Percentiles rank a stretch among this genome's conserved stretches.
phyloP scores from a whole-genome alignment of 192 early-diverging fungal genomes.

The Diversispora eburnea region DNA sequence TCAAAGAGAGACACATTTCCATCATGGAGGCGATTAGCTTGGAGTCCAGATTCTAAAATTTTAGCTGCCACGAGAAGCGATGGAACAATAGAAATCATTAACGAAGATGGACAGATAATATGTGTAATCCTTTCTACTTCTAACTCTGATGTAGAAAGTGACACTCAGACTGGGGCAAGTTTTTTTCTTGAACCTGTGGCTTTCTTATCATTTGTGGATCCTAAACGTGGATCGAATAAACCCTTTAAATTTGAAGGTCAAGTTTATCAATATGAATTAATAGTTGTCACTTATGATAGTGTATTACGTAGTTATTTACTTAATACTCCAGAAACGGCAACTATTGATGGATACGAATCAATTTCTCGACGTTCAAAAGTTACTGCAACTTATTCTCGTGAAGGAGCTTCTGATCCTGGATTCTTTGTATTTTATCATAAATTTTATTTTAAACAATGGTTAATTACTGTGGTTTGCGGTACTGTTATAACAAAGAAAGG shows the following conservation, averaged over 20 bases:
- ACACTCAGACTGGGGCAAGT: slow-evolving; percentile 19
- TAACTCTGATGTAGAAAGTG: slow-evolving; percentile 20
- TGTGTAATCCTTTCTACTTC: slow-evolving; percentile 35
- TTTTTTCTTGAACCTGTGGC: slow-evolving; percentile 43
- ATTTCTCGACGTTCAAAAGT: slow-evolving; percentile 4
- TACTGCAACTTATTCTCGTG: slow-evolving; percentile 39
- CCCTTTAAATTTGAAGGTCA: slow-evolving; percentile 38
- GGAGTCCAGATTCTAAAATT: slow-evolving; percentile 44
- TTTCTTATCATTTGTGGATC: slow-evolving; percentile 38
- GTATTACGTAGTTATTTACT: slow-evolving; percentile 52
- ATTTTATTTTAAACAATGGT: slow-evolving; percentile 45
- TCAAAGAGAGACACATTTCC: slow-evolving; percentile 38
- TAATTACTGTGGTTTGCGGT: slow-evolving; percentile 42
- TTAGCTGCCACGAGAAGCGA: slow-evolving; percentile 41
- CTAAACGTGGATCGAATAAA: slow-evolving; percentile 10
- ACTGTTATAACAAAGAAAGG: slow-evolving; percentile 38
- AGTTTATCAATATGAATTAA: slow-evolving; percentile 48
- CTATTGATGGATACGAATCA: slow-evolving; percentile 11
- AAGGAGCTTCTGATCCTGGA: slow-evolving; percentile 44
- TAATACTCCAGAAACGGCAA: slow-evolving; percentile 38
- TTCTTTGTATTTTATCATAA: slow-evolving; percentile 49
- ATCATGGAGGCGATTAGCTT: slow-evolving; percentile 42
- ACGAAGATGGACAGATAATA: slow-evolving; percentile 35
- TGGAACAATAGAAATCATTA: slow-evolving; percentile 43
- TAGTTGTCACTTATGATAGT: slow-evolving; percentile 52